phyloP scores from a whole-genome alignment of 73 alveolate species.

The Paraurostyla sp. region DNA sequence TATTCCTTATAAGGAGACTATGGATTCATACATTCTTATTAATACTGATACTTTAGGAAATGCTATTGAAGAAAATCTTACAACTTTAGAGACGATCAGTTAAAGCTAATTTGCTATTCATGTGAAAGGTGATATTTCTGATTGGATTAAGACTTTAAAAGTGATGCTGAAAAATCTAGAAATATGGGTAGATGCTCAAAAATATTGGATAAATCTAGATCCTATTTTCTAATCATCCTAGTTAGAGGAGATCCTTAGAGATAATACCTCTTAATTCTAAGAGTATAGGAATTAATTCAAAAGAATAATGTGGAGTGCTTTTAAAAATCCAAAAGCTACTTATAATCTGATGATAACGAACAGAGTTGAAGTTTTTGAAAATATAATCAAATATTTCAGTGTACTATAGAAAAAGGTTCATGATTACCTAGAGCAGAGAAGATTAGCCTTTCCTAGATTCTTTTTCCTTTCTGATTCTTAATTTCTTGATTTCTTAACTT shows the following conservation, averaged over 20 bases:
- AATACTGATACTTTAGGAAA: constrained; percentile 56
- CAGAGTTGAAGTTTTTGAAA: constrained; percentile 71
- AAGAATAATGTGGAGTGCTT: constrained; percentile 77
- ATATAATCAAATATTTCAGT: constrained; percentile 45
- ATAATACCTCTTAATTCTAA: constrained; percentile 1
- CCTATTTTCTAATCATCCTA: constrained; percentile 67
- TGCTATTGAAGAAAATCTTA: constrained; percentile 79
- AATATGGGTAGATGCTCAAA: constrained; percentile 81
- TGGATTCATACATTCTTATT: constrained; percentile 65
- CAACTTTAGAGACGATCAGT: constrained; percentile 74
- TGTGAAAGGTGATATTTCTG: constrained; percentile 73
- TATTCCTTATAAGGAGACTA: constrained; percentile 68
- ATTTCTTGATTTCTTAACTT: constrained; percentile 72
- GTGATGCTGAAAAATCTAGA: constrained; percentile 76
- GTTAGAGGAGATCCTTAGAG: constrained; percentile 3
- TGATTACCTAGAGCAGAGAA: constrained; percentile 67
- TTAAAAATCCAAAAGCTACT: constrained; percentile 75
- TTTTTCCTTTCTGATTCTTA: constrained; percentile 80
- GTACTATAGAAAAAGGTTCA: constrained; percentile 69
- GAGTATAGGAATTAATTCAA: constrained; percentile 39
- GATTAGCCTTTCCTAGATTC: constrained; percentile 75
- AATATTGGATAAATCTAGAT: constrained; percentile 80
- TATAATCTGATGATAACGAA: constrained; percentile 68
- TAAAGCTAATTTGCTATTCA: constrained; percentile 68
- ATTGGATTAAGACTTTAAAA: constrained; percentile 76